Percentiles rank a stretch among this genome's conserved stretches.
Conservation (phyloP, 139 green algal species). For the Zygnema cylindricum region DNA sequence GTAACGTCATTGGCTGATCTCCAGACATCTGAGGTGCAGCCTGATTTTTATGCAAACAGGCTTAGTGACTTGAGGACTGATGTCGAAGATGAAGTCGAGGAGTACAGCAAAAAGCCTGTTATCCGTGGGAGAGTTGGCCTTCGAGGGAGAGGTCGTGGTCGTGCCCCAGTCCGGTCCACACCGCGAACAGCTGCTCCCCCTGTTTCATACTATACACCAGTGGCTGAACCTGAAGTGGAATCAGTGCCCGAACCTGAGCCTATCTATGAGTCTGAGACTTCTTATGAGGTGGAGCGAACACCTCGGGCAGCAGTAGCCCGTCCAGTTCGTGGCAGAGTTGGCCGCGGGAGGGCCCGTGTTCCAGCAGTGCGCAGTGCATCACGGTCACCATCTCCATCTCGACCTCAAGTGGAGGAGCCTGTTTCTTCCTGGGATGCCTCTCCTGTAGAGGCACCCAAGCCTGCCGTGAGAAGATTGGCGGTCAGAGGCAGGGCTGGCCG, state of each 20-base stretch:
- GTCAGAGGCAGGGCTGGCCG: too few relatives aligned
- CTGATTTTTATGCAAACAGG: not conserved
- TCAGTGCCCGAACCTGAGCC: not conserved
- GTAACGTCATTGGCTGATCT: conserved; percentile 14
- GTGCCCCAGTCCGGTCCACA: not conserved
- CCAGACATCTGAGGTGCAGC: not conserved
- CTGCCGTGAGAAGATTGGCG: too few relatives aligned
- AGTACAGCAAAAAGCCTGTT: not conserved
- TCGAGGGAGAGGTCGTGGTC: not conserved
- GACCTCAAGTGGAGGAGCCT: not conserved
- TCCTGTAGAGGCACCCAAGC: too few relatives aligned
- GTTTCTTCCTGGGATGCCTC: not conserved
- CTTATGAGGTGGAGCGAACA: not conserved
- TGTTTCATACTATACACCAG: not conserved
- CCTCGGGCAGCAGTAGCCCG: not conserved
- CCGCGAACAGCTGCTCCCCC: too few relatives aligned
- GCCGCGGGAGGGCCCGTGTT: not conserved
- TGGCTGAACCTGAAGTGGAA: not conserved
- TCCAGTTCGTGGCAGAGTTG: not conserved
- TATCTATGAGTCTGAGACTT: not conserved
- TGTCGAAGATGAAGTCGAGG: not conserved
- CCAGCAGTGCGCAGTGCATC: not conserved
- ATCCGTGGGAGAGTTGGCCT: not conserved
- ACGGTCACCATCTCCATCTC: not conserved
- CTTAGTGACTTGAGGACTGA: not conserved